These are phyloP conservation scores for Warburgia ugandensis DNA, from an alignment of 164 flowering plant species.

Conservation along the genomic window DNA sequence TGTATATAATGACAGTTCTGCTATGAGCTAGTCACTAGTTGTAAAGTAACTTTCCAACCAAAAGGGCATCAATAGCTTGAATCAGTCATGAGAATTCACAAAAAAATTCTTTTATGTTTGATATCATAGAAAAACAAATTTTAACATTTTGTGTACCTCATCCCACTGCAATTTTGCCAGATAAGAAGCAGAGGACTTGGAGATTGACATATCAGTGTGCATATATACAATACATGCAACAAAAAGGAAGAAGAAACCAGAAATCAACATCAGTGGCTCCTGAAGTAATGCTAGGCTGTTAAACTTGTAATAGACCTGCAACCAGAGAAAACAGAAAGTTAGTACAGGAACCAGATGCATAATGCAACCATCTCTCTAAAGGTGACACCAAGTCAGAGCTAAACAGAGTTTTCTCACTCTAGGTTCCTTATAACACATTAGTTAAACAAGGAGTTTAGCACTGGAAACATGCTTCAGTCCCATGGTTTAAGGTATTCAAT, in stretches of 20 bases:
- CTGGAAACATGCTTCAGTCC: too few species aligned
- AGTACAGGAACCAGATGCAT: too few species aligned
- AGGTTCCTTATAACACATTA: too few species aligned
- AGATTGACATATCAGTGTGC: slow-evolving; percentile 83
- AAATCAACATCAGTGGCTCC: slow-evolving; percentile 88
- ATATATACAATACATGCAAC: slow-evolving; percentile 59
- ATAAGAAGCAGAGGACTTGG: slow-evolving; percentile 85
- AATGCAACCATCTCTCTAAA: too few species aligned
- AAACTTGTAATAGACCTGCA: slow-evolving; percentile 95
- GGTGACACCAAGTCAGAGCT: too few species aligned
- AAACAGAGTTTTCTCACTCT: too few species aligned
- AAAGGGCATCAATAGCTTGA: too few species aligned
- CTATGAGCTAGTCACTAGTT: too few species aligned
- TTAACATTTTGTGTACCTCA: slow-evolving; percentile 41
- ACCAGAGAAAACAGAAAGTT: not conserved
- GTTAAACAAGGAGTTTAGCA: too few species aligned
- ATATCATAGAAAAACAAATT: too few species aligned
- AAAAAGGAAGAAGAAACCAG: slow-evolving; percentile 71
- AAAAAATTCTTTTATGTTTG: not conserved
- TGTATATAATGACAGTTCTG: not conserved
- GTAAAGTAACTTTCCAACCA: too few species aligned
- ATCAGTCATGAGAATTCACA: not conserved
- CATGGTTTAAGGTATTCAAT: too few species aligned
- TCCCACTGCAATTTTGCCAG: slow-evolving; percentile 88
- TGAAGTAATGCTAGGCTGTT: slow-evolving; percentile 57